Percentiles rank a stretch among this genome's conserved stretches.
Evolutionary conservation across 768 basidiomycete genomes (phyloP).

Genomic region (Boletus vermiculosoides): DNA sequence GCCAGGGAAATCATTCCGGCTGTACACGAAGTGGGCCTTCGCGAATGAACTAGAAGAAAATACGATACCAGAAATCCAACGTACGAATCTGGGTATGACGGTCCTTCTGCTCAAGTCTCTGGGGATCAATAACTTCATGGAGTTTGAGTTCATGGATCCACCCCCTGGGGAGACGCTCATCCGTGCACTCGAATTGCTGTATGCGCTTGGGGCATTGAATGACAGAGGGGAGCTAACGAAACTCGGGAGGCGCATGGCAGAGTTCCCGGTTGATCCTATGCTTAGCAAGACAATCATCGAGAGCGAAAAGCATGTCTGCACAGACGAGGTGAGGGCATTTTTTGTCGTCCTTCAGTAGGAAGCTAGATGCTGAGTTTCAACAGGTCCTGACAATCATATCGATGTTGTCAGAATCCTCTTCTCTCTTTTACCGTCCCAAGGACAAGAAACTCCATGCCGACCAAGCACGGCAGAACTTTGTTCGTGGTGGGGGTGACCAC

Average conservation of each 20-base stretch:
- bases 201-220: conserved; percentile 94
- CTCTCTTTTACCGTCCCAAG: conserved; percentile 95
- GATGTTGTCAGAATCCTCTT: conserved; percentile 94
- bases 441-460: conserved; percentile 98
- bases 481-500: conserved; percentile 94
- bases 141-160: conserved; percentile 98
- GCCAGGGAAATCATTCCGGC: conserved; percentile 96
- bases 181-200: conserved; percentile 88
- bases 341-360: neutral
- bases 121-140: conserved; percentile 97
- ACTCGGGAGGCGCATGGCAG: conserved; percentile 94
- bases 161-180: conserved; percentile 98
- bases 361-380: neutral
- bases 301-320: conserved; percentile 91
- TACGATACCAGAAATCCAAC: conserved; percentile 97
- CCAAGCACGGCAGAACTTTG: conserved; percentile 96
- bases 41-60: conserved; percentile 94
- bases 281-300: conserved; percentile 94
- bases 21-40: conserved; percentile 99
- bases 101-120: conserved; percentile 93
- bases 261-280: conserved; percentile 99
- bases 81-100: conserved; percentile 96
- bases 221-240: conserved; percentile 97
- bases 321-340: conserved; percentile 77
- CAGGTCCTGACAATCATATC: conserved; percentile 95